These are phyloP conservation scores for Leccinum barrowsii DNA, from an alignment of 768 basidiomycete genomes.

Conservation along the genomic window DNA sequence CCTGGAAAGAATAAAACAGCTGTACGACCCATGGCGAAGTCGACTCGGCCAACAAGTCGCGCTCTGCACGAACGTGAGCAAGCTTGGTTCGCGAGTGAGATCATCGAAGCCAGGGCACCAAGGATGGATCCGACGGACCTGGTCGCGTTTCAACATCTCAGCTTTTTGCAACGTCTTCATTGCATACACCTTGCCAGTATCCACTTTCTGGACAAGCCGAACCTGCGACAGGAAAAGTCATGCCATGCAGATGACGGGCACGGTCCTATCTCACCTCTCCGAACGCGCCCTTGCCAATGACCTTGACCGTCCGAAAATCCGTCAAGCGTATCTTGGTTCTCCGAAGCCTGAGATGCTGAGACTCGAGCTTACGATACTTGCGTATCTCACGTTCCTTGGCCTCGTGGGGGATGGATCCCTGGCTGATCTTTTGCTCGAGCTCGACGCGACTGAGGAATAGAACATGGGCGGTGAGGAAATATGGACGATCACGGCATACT, in stretches of 20 bases:
- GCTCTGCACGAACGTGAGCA: constrained; percentile 95
- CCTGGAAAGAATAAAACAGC: constrained; percentile 97
- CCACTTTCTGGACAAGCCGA: constrained; percentile 92
- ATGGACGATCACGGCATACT: constrained; percentile 9
- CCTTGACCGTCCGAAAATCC: constrained; percentile 96
- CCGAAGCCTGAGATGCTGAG: constrained; percentile 85
- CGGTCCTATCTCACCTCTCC: constrained; percentile 69
- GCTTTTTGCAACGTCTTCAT: constrained; percentile 99
- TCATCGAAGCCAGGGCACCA: background rate
- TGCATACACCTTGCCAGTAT: constrained; percentile 97
- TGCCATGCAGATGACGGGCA: background rate
- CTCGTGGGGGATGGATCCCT: constrained; percentile 68
- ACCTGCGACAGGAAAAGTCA: constrained; percentile 48
- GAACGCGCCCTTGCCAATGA: constrained; percentile 98
- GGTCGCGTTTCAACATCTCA: constrained; percentile 99
- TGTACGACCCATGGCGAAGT: constrained; percentile 98
- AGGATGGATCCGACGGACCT: constrained; percentile 49
- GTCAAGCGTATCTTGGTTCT: constrained; percentile 90
- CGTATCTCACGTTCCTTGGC: constrained; percentile 86
- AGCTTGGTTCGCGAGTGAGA: constrained; percentile 48
- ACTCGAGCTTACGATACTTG: constrained; percentile 83
- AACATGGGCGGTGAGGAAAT: constrained; percentile 1
- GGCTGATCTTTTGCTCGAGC: constrained; percentile 79
- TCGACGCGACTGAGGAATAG: constrained; percentile 68
- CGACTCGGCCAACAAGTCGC: constrained; percentile 93